Evolutionary conservation across 83 land plant genomes (phyloP), one percentile per base, ranked within the genome.

Genomic region (Thuja plicata): DNA sequence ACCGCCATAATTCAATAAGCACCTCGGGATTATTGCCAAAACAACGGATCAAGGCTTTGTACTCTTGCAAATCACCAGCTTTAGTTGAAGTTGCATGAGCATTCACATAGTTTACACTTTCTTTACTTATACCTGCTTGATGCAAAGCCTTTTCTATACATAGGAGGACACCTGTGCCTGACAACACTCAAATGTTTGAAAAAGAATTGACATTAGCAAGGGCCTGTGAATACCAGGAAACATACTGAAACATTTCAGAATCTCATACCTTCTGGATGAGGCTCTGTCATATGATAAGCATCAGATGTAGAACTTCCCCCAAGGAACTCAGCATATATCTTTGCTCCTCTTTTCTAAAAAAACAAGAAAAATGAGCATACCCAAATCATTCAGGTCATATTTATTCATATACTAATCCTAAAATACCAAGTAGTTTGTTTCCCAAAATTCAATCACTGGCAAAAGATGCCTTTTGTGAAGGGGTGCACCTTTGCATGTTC

Each of bases 231-330:
- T 34, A 35, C 38, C 35, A 76, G 1, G 79, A 76, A 76, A 76
- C 16, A 35, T 73, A 37, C 30, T 32, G 78, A 73, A 73, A 73
- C 0, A 73, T 76, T 35, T 76, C 10, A 32, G 19, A 76, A 34
- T 76, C 38, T 35, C 35, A 32, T 92, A 95, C 99, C 99, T 83
- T 97, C 94, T 46, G 99, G 99, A 90, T 95, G 99, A 88, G 99
- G 99, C 86, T 97, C 97, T 43, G 99, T 98, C 95, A 96, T 95
- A 91, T 98, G 99, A 93, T 98, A 96, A 10, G 99, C 99, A 95
- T 98, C 99, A 92, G 94, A 96, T 3, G 98, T 95, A 89, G 95
- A 90, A 91, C 98, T 96, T 85, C 99, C 99, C 66, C 99, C 99
- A 34, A 96, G 92, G 93, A 98, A 98, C 86, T 98, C 99, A 13